Evolutionary conservation across 164 flowering plant species (phyloP).

Genomic region (Tinospora cordifolia): DNA sequence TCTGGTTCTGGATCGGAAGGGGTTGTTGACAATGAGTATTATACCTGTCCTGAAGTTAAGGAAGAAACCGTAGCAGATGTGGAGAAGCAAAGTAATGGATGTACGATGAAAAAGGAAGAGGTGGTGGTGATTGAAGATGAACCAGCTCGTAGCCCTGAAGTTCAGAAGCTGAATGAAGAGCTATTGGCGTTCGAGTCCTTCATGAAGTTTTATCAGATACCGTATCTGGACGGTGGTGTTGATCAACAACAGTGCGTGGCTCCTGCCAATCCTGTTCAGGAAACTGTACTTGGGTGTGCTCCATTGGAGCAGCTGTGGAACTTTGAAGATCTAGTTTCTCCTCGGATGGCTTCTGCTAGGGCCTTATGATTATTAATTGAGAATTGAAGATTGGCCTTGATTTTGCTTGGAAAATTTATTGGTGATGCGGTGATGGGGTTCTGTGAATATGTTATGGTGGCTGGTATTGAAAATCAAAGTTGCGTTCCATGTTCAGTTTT

Average conservation of each 20-base stretch:
- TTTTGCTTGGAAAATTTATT: not conserved
- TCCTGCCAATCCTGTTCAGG: constrained; percentile 26
- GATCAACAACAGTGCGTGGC: constrained; percentile 8
- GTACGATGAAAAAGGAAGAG: not conserved
- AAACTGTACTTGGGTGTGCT: constrained; percentile 24
- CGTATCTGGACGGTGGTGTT: constrained; percentile 51
- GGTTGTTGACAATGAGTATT: not conserved
- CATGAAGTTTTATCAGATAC: constrained; percentile 73
- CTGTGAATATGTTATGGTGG: not conserved
- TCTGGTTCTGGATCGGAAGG: constrained; percentile 20
- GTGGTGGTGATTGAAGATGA: constrained; percentile 14
- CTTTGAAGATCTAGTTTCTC: constrained; percentile 11
- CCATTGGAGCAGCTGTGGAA: constrained; percentile 27
- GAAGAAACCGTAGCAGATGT: not conserved
- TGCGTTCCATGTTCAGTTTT: not conserved
- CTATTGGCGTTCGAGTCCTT: constrained; percentile 63
- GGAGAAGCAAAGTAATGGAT: not conserved
- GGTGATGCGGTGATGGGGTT: too few species aligned
- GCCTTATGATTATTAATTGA: not conserved
- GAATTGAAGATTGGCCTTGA: not conserved
- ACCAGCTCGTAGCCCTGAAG: constrained; percentile 16
- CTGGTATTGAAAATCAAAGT: too few species aligned
- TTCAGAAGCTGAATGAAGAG: constrained; percentile 35
- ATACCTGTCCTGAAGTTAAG: not conserved
- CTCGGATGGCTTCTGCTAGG: not conserved